Evolutionary conservation across 306 rosid genomes (phyloP), one percentile per base, ranked within the genome.

Genomic region (Morella rubra): DNA sequence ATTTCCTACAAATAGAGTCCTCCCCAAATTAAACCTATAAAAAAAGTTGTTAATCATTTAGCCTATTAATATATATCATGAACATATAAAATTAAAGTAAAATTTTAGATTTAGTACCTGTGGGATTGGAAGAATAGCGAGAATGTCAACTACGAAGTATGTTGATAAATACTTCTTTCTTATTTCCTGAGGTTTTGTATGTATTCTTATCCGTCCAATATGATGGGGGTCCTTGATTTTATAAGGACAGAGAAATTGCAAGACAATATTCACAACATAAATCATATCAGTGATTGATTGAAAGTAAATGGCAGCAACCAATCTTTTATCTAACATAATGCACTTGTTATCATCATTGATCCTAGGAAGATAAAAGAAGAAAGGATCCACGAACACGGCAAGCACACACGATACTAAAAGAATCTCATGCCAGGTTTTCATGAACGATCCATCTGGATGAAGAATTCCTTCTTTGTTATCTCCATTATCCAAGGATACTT

Each of bases 41-140:
- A 24, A 24, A 7, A 7, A 45, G 49, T 6, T 7, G 49, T 45
- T 7, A 45, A 6, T 45, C 7, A 45, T 45, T 45, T 45, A 24
- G 27, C 27, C 27, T 24, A 24, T 24, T 24, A 24, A 24, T 24
- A 24, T 24, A 24, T 24, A 24, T 2, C 49, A 6, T 10, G 11
- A 20, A n/a, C 8, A 2, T 45, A 45, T 45, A 6, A 7, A 1
- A 45, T n/a, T 45, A 45, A 24, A 24, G 49, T 45, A 45, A 10
- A 6, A 45, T 10, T 45, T 10, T 45, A 45, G 7, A 7, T 1
- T 52, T 12, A 42, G 20, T 76, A 89, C 98, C 97, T 93, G 93
- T 53, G 97, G 97, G 78, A 93, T 91, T 75, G 98, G 98, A 79
- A 90, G 98, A 80, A 90, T 96, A 0, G 96, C 96, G 44, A 89